Percentiles rank a stretch among this genome's conserved stretches.
These are phyloP conservation scores for Chara braunii DNA, from an alignment of 139 green algal genomes.

Conservation along the genomic window DNA sequence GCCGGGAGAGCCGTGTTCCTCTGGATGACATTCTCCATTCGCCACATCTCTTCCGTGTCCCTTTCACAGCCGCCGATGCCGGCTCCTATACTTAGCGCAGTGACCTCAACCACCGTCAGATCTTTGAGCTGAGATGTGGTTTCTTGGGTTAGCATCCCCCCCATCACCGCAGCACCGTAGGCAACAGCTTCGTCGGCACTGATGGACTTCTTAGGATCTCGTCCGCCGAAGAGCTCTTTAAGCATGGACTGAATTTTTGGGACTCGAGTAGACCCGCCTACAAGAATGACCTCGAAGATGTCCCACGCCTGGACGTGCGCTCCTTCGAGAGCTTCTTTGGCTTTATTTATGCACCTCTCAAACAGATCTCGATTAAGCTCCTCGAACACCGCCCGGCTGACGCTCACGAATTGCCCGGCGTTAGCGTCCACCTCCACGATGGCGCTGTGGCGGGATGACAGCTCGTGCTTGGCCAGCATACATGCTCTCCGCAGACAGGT, in stretches of 20 bases:
- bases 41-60: too few species aligned
- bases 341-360: conserved; percentile 48
- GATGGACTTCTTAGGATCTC: conserved; percentile 74
- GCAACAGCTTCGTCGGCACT: conserved; percentile 90
- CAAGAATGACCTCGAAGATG: conserved; percentile 79
- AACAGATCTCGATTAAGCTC: conserved; percentile 60
- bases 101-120: too few species aligned
- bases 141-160: conserved; percentile 96
- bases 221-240: conserved; percentile 54
- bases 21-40: too few species aligned
- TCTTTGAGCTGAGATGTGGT: too few species aligned
- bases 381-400: conserved; percentile 86
- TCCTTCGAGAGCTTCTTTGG: conserved; percentile 51
- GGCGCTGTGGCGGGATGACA: conserved; percentile 60
- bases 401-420: conserved; percentile 56
- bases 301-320: conserved; percentile 55
- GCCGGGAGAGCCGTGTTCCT: too few species aligned
- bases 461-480: too few species aligned
- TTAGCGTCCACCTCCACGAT: conserved; percentile 92
- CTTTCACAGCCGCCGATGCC: too few species aligned
- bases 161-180: conserved; percentile 85
- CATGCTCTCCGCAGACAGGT: too few species aligned
- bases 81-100: too few species aligned
- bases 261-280: conserved; percentile 76
- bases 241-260: conserved; percentile 61